These are phyloP conservation scores for Acacia crassicarpa DNA, from an alignment of 306 rosid species.

Conservation along the genomic window DNA sequence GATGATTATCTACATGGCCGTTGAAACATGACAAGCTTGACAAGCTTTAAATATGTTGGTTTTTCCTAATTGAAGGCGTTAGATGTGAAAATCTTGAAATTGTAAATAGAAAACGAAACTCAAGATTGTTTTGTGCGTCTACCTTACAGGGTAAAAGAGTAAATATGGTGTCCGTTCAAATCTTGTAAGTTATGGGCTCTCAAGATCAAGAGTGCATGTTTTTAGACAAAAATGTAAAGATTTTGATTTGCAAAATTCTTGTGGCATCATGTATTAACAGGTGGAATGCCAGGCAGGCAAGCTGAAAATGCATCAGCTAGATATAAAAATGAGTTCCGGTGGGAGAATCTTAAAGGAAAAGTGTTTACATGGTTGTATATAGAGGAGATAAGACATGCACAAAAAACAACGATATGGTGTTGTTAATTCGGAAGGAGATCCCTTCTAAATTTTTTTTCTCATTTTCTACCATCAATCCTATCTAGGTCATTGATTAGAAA, in stretches of 20 bases:
- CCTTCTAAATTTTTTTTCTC: no score
- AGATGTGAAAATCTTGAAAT: conserved; percentile 36
- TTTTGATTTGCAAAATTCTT: conserved; percentile 4
- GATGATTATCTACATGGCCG: conserved; percentile 74
- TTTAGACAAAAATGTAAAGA: conserved; percentile 7
- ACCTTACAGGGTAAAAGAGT: conserved; percentile 45
- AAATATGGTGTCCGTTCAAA: conserved; percentile 20
- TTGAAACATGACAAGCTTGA: conserved; percentile 30
- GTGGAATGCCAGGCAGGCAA: background rate
- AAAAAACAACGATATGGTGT: background rate
- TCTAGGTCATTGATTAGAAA: no score
- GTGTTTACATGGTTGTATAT: conserved; percentile 6
- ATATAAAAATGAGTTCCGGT: background rate
- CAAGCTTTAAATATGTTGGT: background rate
- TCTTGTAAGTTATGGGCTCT: conserved; percentile 13
- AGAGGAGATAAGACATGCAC: conserved; percentile 11
- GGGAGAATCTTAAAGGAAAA: background rate
- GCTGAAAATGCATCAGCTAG: background rate
- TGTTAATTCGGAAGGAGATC: background rate
- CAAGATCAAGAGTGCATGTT: background rate
- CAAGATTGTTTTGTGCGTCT: conserved; percentile 38
- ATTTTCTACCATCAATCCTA: no score
- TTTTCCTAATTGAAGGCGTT: conserved; percentile 20
- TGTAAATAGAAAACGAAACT: conserved; percentile 65
- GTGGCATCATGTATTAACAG: background rate